A percentile compares a stretch with the other conserved stretches of the same genome.
phyloP scores from a whole-genome alignment of 2,329 filamentous ascomycete species.

The Aspergillus awamori region DNA sequence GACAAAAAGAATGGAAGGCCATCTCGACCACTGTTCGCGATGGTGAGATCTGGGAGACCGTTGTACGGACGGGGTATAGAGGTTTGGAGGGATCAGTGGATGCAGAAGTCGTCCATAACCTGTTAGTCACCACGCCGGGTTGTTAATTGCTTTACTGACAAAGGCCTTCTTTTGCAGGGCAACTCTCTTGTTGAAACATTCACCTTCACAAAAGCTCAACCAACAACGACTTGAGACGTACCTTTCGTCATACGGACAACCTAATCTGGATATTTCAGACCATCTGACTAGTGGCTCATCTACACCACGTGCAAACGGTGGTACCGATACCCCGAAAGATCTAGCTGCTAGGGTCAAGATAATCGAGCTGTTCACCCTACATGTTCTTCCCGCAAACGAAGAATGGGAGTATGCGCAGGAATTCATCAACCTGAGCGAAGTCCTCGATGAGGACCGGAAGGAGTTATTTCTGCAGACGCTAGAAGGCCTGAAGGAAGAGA shows the following conservation, averaged over 20 bases:
- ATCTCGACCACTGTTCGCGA: slow-evolving; percentile 83
- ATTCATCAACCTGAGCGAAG: slow-evolving; percentile 82
- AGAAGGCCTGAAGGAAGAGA: slow-evolving; percentile 81
- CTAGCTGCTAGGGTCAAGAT: slow-evolving; percentile 85
- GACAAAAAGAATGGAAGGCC: slow-evolving; percentile 79
- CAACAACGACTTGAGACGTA: slow-evolving; percentile 88
- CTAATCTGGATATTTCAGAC: slow-evolving; percentile 71
- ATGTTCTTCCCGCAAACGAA: slow-evolving; percentile 88
- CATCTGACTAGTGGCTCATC: slow-evolving; percentile 54
- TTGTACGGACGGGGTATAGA: slow-evolving; percentile 83
- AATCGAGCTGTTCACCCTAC: slow-evolving; percentile 90
- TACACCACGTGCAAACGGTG: slow-evolving; percentile 53
- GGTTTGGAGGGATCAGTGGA: slow-evolving; percentile 89
- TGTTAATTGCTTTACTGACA: neutral
- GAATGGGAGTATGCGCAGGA: slow-evolving; percentile 96
- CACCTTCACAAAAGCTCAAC: slow-evolving; percentile 77
- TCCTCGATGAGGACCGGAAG: slow-evolving; percentile 87
- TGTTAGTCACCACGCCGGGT: slow-evolving; percentile 42
- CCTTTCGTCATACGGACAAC: slow-evolving; percentile 73
- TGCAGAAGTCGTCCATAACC: slow-evolving; percentile 76
- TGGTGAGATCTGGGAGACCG: slow-evolving; percentile 91
- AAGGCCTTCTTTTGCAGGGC: slow-evolving; percentile 58
- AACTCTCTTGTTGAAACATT: slow-evolving; percentile 88
- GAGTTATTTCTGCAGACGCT: slow-evolving; percentile 88
- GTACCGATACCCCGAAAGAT: slow-evolving; percentile 80